Conservation (phyloP, 1,284 basidiomycete genomes). For the Tilletia walkeri region DNA sequence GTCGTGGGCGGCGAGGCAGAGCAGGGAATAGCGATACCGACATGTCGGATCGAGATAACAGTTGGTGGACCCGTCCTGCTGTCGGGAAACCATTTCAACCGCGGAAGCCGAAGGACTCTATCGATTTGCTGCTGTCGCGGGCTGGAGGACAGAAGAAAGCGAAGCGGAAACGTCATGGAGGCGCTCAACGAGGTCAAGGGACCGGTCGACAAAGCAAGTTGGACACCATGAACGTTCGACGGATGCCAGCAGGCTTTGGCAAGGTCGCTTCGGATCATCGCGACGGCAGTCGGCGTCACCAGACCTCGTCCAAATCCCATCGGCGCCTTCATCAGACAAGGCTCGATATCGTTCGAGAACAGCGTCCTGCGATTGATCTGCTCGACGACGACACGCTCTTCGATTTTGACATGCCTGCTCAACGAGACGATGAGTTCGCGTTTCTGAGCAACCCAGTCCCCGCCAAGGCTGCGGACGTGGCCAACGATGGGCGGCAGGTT, state of each 20-base stretch:
- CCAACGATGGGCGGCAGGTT: not conserved
- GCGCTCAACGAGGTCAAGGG: not conserved
- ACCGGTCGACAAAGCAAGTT: not conserved
- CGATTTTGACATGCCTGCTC: conserved; percentile 15
- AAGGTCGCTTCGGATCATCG: not conserved
- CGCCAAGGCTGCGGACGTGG: not conserved
- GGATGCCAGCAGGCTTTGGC: conserved; percentile 12
- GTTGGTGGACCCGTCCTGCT: not conserved
- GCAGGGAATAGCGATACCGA: conserved; percentile 1
- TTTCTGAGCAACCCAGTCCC: not conserved
- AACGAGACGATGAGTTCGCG: not conserved
- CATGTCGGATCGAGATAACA: conserved; percentile 1
- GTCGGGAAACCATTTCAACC: not conserved
- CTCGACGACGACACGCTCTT: conserved; percentile 35
- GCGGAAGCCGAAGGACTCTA: conserved; percentile 5
- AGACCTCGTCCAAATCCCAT: not conserved
- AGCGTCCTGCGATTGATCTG: conserved; percentile 26
- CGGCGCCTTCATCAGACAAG: not conserved
- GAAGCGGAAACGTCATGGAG: not conserved
- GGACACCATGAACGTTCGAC: not conserved
- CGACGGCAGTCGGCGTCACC: not conserved
- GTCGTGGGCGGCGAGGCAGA: not conserved
- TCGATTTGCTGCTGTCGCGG: conserved; percentile 8
- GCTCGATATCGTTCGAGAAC: not conserved
- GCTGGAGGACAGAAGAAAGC: conserved; percentile 3